A percentile compares a stretch with the other conserved stretches of the same genome.
Conservation (phyloP, 805 yeast genomes). For the Saccharomycopsis sp. region DNA sequence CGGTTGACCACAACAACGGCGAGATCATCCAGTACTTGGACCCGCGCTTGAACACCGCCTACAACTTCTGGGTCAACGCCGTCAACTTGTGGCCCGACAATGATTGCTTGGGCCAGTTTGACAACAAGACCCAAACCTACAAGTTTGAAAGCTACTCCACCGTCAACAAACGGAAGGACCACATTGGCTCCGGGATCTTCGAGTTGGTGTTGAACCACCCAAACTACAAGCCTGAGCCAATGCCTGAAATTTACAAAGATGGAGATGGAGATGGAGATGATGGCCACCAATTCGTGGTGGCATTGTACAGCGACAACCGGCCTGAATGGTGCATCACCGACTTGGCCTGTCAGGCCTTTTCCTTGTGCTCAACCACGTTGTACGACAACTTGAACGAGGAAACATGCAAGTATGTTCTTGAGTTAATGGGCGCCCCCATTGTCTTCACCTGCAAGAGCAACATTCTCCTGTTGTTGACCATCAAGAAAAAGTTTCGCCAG, state of each 20-base stretch:
- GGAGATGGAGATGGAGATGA: constrained; percentile 23
- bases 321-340: constrained; percentile 57
- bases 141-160: constrained; percentile 26
- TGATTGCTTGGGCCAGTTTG: constrained; percentile 38
- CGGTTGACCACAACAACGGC: constrained; percentile 20
- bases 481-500: constrained; percentile 27
- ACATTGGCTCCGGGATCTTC: constrained; percentile 35
- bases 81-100: constrained; percentile 29
- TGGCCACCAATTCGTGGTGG: constrained; percentile 31
- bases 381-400: constrained; percentile 51
- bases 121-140: constrained; percentile 23
- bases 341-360: constrained; percentile 53
- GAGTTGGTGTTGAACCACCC: constrained; percentile 23
- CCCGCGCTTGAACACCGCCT: constrained; percentile 36
- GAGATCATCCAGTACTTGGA: constrained; percentile 32
- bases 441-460: constrained; percentile 39
- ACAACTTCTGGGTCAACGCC: constrained; percentile 37
- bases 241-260: constrained; percentile 8
- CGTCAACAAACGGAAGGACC: constrained; percentile 28
- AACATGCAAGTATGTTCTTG: constrained; percentile 34
- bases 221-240: constrained; percentile 17
- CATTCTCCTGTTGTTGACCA: constrained; percentile 31
- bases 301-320: constrained; percentile 42
- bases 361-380: constrained; percentile 41
- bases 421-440: constrained; percentile 35